Conservation (phyloP, 31 red algal species). For the Bonnemaisonia californica region DNA sequence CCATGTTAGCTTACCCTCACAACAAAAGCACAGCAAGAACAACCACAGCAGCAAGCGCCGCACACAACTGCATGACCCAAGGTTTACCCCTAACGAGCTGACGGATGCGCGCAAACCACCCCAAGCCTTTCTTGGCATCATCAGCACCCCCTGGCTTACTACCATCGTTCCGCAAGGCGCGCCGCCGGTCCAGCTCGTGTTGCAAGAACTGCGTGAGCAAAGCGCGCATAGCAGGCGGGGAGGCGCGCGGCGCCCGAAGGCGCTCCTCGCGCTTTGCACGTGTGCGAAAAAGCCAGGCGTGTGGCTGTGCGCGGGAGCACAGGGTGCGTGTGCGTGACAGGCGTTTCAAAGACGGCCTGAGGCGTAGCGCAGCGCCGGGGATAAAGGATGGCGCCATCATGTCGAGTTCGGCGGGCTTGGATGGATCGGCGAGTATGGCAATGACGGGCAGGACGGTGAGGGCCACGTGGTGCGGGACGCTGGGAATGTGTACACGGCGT, state of each 20-base stretch:
- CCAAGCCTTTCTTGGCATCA: neutral
- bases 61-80: too few species aligned
- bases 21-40: too few species aligned
- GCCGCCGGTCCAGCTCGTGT: constrained; percentile 16
- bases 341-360: too few species aligned
- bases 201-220: constrained; percentile 5
- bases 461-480: neutral
- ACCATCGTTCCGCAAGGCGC: too few species aligned
- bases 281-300: neutral
- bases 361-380: neutral
- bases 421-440: neutral
- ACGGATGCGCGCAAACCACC: too few species aligned
- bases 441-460: neutral
- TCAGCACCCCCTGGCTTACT: too few species aligned
- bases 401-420: neutral
- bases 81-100: too few species aligned
- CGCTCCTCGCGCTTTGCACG: neutral
- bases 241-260: constrained; percentile 11
- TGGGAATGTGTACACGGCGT: neutral
- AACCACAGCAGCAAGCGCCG: too few species aligned
- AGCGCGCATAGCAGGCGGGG: constrained; percentile 1
- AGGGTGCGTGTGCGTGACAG: neutral
- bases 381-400: neutral
- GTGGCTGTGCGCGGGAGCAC: neutral
- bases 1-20: too few species aligned